These are phyloP conservation scores for Penicillium canescens DNA, from an alignment of 495 filamentous ascomycete genomes.

Conservation along the genomic window DNA sequence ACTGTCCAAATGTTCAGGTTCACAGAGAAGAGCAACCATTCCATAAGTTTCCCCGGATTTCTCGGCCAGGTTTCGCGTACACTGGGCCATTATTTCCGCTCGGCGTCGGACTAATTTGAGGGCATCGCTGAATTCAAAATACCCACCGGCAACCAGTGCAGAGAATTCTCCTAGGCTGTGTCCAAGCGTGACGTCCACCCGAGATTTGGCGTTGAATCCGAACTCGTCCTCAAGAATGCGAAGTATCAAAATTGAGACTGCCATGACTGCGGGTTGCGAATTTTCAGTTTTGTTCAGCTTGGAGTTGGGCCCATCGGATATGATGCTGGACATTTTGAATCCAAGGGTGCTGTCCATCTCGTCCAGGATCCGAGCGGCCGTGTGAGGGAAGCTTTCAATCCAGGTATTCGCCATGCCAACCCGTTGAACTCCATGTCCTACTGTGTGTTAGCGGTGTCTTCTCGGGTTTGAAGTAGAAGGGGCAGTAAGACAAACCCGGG, in stretches of 20 bases:
- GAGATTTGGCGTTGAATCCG: constrained; percentile 65
- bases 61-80: constrained; percentile 61
- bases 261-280: constrained; percentile 95
- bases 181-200: constrained; percentile 80
- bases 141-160: constrained; percentile 79
- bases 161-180: constrained; percentile 97
- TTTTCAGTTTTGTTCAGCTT: constrained; percentile 79
- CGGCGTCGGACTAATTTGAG: constrained; percentile 74
- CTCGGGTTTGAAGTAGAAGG: not conserved
- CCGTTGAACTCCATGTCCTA: constrained; percentile 92
- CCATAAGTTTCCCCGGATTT: constrained; percentile 73
- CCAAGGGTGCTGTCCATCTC: constrained; percentile 79
- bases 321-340: constrained; percentile 70
- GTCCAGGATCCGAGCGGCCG: constrained; percentile 68
- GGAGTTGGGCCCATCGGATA: constrained; percentile 74
- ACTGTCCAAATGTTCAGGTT: constrained; percentile 65
- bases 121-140: constrained; percentile 75
- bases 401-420: constrained; percentile 89
- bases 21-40: constrained; percentile 91
- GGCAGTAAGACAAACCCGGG: constrained; percentile 58
- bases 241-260: constrained; percentile 85
- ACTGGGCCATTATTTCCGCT: constrained; percentile 82
- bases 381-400: constrained; percentile 78
- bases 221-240: constrained; percentile 86
- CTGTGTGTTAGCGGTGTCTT: not conserved